phyloP scores from a whole-genome alignment of 805 yeast genomes.

The Wickerhamiella australiensis region DNA sequence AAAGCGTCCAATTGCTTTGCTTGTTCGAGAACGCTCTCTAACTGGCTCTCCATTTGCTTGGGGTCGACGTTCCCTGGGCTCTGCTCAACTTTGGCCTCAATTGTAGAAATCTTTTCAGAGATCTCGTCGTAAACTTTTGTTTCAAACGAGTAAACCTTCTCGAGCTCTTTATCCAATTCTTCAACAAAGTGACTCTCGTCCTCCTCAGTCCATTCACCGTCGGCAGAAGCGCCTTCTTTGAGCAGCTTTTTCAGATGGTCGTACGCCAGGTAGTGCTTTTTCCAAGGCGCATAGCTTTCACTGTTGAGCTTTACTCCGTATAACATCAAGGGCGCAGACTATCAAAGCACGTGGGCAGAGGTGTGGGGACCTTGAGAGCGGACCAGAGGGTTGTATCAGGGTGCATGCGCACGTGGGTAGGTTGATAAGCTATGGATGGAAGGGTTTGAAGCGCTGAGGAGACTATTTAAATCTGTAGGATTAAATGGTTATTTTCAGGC shows the following conservation, averaged over 20 bases:
- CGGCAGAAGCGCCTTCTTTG: constrained; percentile 38
- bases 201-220: constrained; percentile 57
- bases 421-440: background rate
- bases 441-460: background rate
- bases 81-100: constrained; percentile 48
- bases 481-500: background rate
- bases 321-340: constrained; percentile 43
- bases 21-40: constrained; percentile 61
- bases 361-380: background rate
- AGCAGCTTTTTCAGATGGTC: constrained; percentile 78
- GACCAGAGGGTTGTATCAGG: background rate
- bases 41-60: constrained; percentile 45
- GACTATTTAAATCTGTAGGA: background rate
- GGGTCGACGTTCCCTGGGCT: constrained; percentile 36
- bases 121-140: constrained; percentile 55
- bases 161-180: constrained; percentile 69
- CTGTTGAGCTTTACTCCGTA: constrained; percentile 74
- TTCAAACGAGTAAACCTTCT: constrained; percentile 85
- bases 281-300: constrained; percentile 86
- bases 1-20: constrained; percentile 84
- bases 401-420: constrained; percentile 3
- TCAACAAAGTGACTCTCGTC: constrained; percentile 75
- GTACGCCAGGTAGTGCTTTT: constrained; percentile 74
- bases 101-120: constrained; percentile 46
- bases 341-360: background rate